A percentile compares a stretch with the other conserved stretches of the same genome.
Conservation (phyloP, 2,329 filamentous ascomycete genomes). For the Thermoascus crustaceus region DNA sequence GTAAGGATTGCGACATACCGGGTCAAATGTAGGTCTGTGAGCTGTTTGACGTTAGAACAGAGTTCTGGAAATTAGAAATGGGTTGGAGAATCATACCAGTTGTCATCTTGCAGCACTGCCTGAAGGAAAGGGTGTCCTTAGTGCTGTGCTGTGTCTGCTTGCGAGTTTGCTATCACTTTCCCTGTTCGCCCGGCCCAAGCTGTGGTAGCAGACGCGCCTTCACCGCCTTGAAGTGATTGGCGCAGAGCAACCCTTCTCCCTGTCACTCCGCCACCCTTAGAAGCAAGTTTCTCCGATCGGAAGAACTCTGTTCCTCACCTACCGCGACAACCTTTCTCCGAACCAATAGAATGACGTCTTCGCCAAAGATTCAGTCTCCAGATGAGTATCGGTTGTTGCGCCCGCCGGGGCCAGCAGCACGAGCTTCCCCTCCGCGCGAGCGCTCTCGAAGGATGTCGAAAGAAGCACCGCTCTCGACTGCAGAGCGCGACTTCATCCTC, state of each 20-base stretch:
- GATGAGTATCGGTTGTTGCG: constrained; percentile 11
- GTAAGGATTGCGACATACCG: constrained; percentile 49
- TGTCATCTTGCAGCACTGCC: constrained; percentile 28
- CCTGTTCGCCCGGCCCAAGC: too few species aligned
- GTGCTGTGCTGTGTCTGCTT: too few species aligned
- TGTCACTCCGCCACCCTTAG: not conserved
- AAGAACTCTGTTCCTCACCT: not conserved
- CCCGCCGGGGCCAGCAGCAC: constrained; percentile 18
- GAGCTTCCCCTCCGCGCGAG: constrained; percentile 14
- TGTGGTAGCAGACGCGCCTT: constrained; percentile 8
- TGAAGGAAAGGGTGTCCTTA: too few species aligned
- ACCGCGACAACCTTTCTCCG: constrained; percentile 1
- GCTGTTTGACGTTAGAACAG: constrained; percentile 38
- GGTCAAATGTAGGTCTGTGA: constrained; percentile 90
- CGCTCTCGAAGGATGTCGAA: constrained; percentile 61
- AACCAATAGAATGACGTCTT: constrained; percentile 6
- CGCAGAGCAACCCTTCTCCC: constrained; percentile 16
- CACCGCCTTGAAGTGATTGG: constrained; percentile 24
- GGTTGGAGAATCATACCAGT: constrained; percentile 30
- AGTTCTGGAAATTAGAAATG: not conserved
- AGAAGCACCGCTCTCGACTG: constrained; percentile 81
- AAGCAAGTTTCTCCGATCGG: not conserved
- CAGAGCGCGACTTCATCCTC: constrained; percentile 78
- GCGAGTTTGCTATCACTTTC: too few species aligned
- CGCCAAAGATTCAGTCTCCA: not conserved